Evolutionary conservation across 139 green algal species (phyloP).

Genomic region (Chlorella sp.): DNA sequence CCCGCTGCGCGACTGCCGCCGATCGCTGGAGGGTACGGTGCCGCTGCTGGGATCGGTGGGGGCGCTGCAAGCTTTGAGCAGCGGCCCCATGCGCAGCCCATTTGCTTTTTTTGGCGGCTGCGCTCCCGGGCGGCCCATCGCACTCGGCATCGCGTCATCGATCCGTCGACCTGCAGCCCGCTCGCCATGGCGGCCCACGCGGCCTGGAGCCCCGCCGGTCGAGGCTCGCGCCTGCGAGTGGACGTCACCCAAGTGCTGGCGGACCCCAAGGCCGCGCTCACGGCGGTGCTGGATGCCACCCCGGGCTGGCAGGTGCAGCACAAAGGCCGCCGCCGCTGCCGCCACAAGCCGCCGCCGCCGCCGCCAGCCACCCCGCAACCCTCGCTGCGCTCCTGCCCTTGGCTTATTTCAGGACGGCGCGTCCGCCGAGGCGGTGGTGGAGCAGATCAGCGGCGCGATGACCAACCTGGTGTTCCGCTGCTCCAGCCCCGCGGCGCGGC

Average conservation of each 20-base stretch:
- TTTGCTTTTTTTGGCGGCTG: too few relatives aligned
- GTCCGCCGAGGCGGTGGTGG: conserved; percentile 10
- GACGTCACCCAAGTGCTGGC: conserved; percentile 34
- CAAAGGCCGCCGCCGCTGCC: neutral
- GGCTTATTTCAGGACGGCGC: neutral
- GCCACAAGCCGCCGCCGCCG: neutral
- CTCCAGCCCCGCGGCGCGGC: neutral
- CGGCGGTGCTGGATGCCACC: conserved; percentile 33
- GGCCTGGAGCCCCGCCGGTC: neutral
- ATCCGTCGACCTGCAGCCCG: neutral
- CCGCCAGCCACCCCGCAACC: too few relatives aligned
- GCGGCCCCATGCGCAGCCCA: too few relatives aligned
- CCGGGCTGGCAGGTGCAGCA: conserved; percentile 49
- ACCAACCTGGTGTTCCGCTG: conserved; percentile 72
- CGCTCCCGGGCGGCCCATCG: too few relatives aligned
- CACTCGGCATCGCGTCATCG: too few relatives aligned
- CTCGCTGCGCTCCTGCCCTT: neutral
- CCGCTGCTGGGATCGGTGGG: too few relatives aligned
- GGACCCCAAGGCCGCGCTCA: conserved; percentile 37
- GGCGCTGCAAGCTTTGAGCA: too few relatives aligned
- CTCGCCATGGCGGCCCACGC: neutral
- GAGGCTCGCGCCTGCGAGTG: neutral
- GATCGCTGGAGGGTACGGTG: too few relatives aligned
- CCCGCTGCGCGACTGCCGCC: too few relatives aligned
- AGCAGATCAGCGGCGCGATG: conserved; percentile 68